phyloP scores from a whole-genome alignment of 441 rosid species.

The Eugenia klotzschiana region DNA sequence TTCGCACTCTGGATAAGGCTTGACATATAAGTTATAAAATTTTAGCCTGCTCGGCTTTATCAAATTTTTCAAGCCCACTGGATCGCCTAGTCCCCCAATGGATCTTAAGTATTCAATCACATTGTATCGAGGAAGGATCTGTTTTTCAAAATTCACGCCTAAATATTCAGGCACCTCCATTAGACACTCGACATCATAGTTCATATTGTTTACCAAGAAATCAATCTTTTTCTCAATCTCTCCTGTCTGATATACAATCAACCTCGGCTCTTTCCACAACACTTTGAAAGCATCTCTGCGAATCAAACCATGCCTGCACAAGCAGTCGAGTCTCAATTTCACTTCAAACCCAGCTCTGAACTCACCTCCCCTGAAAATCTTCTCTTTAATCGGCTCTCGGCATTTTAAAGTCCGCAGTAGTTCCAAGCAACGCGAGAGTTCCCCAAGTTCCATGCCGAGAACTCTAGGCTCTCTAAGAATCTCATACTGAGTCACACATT shows the following conservation, averaged over 20 bases:
- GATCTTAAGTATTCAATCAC: conserved; percentile 50
- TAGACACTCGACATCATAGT: conserved; percentile 25
- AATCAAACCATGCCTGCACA: conserved; percentile 53
- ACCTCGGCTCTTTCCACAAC: conserved; percentile 68
- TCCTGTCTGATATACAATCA: conserved; percentile 34
- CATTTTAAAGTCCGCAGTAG: conserved; percentile 44
- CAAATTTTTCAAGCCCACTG: conserved; percentile 48
- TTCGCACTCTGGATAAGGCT: conserved; percentile 76
- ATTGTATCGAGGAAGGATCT: conserved; percentile 50
- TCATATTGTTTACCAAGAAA: conserved; percentile 37
- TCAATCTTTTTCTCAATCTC: conserved; percentile 62
- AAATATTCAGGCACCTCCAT: conserved; percentile 63
- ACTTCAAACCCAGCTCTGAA: conserved; percentile 63
- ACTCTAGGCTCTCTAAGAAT: conserved; percentile 41
- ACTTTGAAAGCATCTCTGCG: conserved; percentile 61
- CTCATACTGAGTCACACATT: conserved; percentile 31
- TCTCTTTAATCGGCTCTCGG: conserved; percentile 32
- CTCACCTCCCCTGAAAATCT: conserved; percentile 32
- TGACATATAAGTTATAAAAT: conserved; percentile 62
- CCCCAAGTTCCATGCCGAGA: conserved; percentile 62
- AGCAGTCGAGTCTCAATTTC: conserved; percentile 58
- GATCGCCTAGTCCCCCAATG: conserved; percentile 49
- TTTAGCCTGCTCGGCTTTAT: conserved; percentile 55
- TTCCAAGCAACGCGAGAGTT: conserved; percentile 49
- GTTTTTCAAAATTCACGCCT: conserved; percentile 67